Conservation (phyloP, 371 early-diverging fungal species). For the Zychaea mexicana region DNA sequence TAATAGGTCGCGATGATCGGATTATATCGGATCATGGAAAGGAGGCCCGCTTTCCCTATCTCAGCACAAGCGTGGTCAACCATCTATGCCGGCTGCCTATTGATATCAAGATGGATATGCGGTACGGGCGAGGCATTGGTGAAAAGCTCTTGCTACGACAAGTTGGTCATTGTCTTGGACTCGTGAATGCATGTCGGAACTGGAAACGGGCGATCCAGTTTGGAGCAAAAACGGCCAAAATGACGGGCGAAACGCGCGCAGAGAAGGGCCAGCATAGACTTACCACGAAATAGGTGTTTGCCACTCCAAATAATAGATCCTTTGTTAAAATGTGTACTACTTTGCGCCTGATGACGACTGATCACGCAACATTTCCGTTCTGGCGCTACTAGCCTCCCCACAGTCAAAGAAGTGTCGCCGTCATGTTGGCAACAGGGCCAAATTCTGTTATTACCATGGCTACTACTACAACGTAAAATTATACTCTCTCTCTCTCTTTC, state of each 20-base stretch:
- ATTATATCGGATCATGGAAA: slow-evolving; percentile 88
- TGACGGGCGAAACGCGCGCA: slow-evolving; percentile 66
- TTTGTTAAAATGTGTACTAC: not conserved
- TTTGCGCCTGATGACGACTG: slow-evolving; percentile 6
- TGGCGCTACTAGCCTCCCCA: not conserved
- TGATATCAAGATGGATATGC: slow-evolving; percentile 79
- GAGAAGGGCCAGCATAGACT: slow-evolving; percentile 66
- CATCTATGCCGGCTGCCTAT: slow-evolving; percentile 74
- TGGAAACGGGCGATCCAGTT: slow-evolving; percentile 97
- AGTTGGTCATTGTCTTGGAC: slow-evolving; percentile 60
- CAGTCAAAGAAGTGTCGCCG: no score
- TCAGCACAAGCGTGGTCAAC: slow-evolving; percentile 72
- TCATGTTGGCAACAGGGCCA: no score
- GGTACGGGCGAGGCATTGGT: slow-evolving; percentile 82
- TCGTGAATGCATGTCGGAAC: slow-evolving; percentile 51
- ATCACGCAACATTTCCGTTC: not conserved
- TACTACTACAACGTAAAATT: no score
- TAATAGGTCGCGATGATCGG: slow-evolving; percentile 89
- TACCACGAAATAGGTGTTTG: not conserved
- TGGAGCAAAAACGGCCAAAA: slow-evolving; percentile 94
- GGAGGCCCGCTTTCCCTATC: slow-evolving; percentile 91
- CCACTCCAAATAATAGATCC: not conserved
- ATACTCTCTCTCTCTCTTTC: no score
- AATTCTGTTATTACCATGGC: not conserved
- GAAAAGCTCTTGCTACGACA: slow-evolving; percentile 89